Evolutionary conservation across 1,139 yeast genomes (phyloP).

Genomic region (Taiozyma sp.): DNA sequence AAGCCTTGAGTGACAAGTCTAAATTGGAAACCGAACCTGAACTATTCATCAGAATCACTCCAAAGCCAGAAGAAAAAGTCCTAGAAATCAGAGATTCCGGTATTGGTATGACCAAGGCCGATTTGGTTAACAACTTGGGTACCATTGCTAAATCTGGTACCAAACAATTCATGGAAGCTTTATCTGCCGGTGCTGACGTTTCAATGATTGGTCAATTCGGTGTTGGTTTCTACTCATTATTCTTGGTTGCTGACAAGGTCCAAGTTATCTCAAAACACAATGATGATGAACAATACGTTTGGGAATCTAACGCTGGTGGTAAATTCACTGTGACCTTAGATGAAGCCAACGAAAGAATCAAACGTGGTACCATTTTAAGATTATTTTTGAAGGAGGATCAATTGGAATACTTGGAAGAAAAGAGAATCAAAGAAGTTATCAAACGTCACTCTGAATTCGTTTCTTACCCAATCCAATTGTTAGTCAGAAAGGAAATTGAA

Average conservation of each 20-base stretch:
- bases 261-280: constrained; percentile 98
- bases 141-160: constrained; percentile 99
- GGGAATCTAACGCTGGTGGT: constrained; percentile 99
- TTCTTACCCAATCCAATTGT: constrained; percentile 97
- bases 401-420: constrained; percentile 98
- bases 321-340: constrained; percentile 96
- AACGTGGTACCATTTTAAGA: constrained; percentile 96
- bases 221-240: constrained; percentile 99
- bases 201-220: constrained; percentile 99
- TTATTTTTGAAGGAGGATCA: constrained; percentile 98
- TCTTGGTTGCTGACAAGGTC: constrained; percentile 98
- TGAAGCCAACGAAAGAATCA: constrained; percentile 75
- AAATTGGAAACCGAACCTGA: constrained; percentile 95
- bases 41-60: constrained; percentile 94
- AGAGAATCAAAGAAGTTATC: constrained; percentile 98
- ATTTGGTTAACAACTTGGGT: constrained; percentile 98
- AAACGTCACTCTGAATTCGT: constrained; percentile 99
- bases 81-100: constrained; percentile 99
- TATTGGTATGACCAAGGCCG: constrained; percentile 99
- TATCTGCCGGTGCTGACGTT: constrained; percentile 99
- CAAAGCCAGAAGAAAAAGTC: constrained; percentile 89
- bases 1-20: constrained; percentile 89
- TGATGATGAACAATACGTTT: constrained; percentile 98
- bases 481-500: constrained; percentile 98
- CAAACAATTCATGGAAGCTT: constrained; percentile 98